Evolutionary conservation across 2,329 filamentous ascomycete genomes (phyloP).

Genomic region (Ophiostoma himal-ulmi): DNA sequence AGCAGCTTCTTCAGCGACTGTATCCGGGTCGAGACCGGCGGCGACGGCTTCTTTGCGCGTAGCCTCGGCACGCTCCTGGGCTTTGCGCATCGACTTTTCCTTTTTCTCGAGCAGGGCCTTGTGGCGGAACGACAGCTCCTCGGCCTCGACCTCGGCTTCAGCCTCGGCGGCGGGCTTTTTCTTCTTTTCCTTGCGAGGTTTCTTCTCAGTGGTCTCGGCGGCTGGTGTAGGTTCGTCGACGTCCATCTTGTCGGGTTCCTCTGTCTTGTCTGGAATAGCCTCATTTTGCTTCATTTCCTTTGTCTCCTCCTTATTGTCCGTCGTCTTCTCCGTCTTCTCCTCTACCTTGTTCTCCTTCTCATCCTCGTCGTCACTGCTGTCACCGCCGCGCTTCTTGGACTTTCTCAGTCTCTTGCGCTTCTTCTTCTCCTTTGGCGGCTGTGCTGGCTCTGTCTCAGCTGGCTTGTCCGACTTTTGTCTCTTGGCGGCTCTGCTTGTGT

Average conservation of each 20-base stretch:
- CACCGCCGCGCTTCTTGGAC: conserved; percentile 23
- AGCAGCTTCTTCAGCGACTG: conserved; percentile 41
- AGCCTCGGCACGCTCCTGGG: conserved; percentile 15
- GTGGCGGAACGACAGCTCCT: conserved; percentile 36
- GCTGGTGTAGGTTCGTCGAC: conserved; percentile 25
- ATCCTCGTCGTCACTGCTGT: conserved; percentile 6
- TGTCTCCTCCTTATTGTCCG: not conserved
- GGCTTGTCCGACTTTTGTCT: conserved; percentile 10
- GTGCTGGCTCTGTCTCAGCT: not conserved
- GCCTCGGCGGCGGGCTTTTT: conserved; percentile 33
- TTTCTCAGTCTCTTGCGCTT: conserved; percentile 24
- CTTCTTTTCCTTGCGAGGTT: conserved; percentile 28
- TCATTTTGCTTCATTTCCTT: not conserved
- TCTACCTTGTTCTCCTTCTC: not conserved
- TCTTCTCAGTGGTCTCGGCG: conserved; percentile 14
- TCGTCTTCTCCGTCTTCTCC: not conserved
- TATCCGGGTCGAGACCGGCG: not conserved
- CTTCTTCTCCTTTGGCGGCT: conserved; percentile 20
- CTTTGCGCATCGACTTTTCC: conserved; percentile 44
- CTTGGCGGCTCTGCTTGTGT: conserved; percentile 15
- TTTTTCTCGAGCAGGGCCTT: conserved; percentile 51
- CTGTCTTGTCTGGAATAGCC: conserved; percentile 29
- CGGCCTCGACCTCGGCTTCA: conserved; percentile 23
- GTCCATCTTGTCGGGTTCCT: conserved; percentile 23
- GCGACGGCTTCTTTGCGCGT: not conserved